A percentile compares a stretch with the other conserved stretches of the same genome.
These are phyloP conservation scores for Pinus albicaulis DNA, from an alignment of 75 land plant genomes.

Conservation along the genomic window DNA sequence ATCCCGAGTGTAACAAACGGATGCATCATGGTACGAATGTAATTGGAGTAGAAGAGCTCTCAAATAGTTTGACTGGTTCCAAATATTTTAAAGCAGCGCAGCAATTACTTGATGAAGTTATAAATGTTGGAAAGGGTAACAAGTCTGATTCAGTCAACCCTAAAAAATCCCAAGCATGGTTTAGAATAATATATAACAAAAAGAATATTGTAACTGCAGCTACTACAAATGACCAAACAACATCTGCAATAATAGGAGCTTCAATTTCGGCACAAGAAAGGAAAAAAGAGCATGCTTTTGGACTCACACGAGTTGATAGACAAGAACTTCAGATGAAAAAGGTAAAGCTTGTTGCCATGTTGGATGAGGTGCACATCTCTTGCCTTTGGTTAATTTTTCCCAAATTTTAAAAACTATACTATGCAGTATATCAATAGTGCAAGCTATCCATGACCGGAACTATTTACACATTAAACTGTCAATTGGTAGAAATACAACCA, in stretches of 20 bases:
- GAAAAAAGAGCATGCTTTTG: not conserved
- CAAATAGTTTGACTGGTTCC: not conserved
- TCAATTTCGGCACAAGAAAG: constrained; percentile 2
- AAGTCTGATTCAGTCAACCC: constrained; percentile 2
- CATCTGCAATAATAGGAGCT: constrained; percentile 1
- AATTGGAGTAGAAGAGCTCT: not conserved
- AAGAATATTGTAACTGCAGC: not conserved
- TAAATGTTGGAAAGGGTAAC: constrained; percentile 21
- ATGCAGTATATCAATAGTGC: no score
- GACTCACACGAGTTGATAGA: constrained; percentile 16
- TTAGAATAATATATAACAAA: not conserved
- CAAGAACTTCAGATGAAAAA: constrained; percentile 42
- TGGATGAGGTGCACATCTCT: constrained; percentile 32
- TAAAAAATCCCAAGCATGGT: constrained; percentile 1
- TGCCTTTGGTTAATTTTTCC: not conserved
- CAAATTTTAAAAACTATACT: no score
- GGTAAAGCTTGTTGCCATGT: constrained; percentile 33
- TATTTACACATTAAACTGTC: no score
- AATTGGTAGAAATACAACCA: no score
- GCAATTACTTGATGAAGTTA: constrained; percentile 23
- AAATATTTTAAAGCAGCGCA: constrained; percentile 30
- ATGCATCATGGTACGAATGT: not conserved
- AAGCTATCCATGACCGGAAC: no score
- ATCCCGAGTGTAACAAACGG: not conserved
- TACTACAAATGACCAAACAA: not conserved